phyloP scores from a whole-genome alignment of 495 filamentous ascomycete species.

The Pyrenula massariospora region DNA sequence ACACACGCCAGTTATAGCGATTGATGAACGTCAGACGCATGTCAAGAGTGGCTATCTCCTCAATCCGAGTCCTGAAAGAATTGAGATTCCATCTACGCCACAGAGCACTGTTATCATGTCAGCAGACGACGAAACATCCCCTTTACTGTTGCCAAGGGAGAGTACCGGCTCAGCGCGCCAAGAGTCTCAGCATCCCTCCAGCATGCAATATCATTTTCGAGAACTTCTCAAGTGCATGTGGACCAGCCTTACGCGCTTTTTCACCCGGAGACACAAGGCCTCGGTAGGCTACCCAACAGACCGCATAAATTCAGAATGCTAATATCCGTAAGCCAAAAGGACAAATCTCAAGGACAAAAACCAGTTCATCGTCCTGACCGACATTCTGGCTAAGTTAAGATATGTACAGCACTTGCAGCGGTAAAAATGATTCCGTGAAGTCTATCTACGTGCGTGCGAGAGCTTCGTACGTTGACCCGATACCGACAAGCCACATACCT shows the following conservation, averaged over 20 bases:
- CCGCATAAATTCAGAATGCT: not conserved
- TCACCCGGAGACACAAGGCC: not conserved
- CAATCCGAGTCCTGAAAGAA: not conserved
- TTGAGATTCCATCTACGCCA: not conserved
- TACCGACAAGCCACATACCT: too few relatives aligned
- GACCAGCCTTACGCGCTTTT: not conserved
- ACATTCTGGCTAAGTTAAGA: too few relatives aligned
- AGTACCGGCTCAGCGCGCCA: not conserved
- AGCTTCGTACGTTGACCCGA: too few relatives aligned
- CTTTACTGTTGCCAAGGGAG: not conserved
- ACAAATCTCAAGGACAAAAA: not conserved
- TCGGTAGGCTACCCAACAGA: not conserved
- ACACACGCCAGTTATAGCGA: not conserved
- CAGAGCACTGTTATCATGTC: not conserved
- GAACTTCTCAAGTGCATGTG: not conserved
- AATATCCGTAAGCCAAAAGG: not conserved
- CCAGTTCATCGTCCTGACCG: not conserved
- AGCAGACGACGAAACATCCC: not conserved
- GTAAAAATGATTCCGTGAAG: too few relatives aligned
- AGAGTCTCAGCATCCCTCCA: not conserved
- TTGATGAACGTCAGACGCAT: not conserved
- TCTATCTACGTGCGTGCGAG: too few relatives aligned
- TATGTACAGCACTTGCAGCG: too few relatives aligned
- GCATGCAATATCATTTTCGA: not conserved
- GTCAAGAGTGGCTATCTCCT: not conserved